Percentiles rank a stretch among this genome's conserved stretches.
Conservation (phyloP, 2,329 filamentous ascomycete species). For the Trichoderma sp. region DNA sequence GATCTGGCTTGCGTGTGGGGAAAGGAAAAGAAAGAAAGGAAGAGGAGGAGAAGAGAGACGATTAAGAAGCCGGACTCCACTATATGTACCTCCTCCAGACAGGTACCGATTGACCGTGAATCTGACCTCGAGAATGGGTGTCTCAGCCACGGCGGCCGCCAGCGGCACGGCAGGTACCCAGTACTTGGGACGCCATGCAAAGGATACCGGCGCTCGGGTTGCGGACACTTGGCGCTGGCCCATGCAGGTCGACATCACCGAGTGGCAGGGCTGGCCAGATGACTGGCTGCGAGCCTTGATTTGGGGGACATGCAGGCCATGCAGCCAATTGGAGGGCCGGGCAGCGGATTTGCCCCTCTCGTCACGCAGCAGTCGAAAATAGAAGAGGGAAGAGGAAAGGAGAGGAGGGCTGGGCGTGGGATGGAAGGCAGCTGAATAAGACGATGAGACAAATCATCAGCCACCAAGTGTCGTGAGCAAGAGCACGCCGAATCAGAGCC, state of each 20-base stretch:
- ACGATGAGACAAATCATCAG: conserved; percentile 19
- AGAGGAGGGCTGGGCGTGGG: not conserved
- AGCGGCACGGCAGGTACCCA: conserved; percentile 8
- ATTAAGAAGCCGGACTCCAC: conserved; percentile 33
- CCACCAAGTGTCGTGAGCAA: conserved; percentile 13
- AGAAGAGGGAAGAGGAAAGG: not conserved
- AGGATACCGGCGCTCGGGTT: conserved; percentile 1
- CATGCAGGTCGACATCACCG: conserved; percentile 24
- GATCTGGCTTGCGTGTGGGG: conserved; percentile 57
- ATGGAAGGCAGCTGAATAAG: not conserved
- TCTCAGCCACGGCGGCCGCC: conserved; percentile 24
- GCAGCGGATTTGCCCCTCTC: not conserved
- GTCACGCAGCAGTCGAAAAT: not conserved
- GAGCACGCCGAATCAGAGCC: conserved; percentile 1
- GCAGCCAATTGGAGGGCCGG: not conserved
- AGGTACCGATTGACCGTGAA: conserved; percentile 26
- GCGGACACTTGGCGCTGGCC: conserved; percentile 7
- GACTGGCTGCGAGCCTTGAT: not conserved
- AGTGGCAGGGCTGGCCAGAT: conserved; percentile 11
- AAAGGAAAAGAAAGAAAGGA: conserved; percentile 45
- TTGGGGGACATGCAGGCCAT: not conserved
- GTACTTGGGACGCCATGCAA: conserved; percentile 15
- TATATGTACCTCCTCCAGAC: conserved; percentile 30
- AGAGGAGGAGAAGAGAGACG: conserved; percentile 49
- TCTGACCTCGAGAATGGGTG: conserved; percentile 22